Evolutionary conservation across 1,139 yeast species (phyloP), one percentile per base, ranked within the genome.

Genomic region (Suhomyces panamericanus): DNA sequence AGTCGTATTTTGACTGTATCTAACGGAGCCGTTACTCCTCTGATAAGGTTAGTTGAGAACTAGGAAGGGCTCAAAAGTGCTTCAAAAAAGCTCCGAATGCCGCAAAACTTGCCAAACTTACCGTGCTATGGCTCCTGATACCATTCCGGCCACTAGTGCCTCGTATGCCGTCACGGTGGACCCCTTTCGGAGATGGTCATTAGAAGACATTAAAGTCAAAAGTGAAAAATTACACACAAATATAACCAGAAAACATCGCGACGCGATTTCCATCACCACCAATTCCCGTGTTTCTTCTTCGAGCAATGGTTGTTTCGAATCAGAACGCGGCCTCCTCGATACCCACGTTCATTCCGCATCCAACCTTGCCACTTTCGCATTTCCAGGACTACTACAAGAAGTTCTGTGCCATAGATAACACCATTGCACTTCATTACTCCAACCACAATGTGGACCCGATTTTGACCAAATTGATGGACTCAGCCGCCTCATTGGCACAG

Each of bases 1-100:
- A 89, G 70, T 46, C 98, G 73, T 49, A 93, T 90, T 67, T 93
- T 93, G 40, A 93, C 63, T 5, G 93, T 87, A 60, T 93, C 99
- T 43, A 93, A 64, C 1, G 99, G 99, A 0, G 99, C 96, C 0
- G 93, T 85, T 20, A 85, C 71, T 44, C 83, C 81, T 46, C 95
- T 38, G 15, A 28, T 15, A 11, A 9, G 15, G 50, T 37, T 44
- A 41, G 54, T 48, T 15, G 5, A 7, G 22, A 14, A 15, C 8
- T 20, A 28, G 20, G 28, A 15, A 12, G 10, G 24, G 5, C 16
- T 9, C 11, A 16, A 13, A 30, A 20, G 24, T 20, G 24, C 24
- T 20, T 20, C 24, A 20, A 20, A 20, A 20, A 7, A 6, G 9
- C 24, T 6, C 9, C 24, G 2, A 20, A 7, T 5, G 9, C 24